Evolutionary conservation across 1,284 basidiomycete species (phyloP).

Genomic region (Chiua sp.): DNA sequence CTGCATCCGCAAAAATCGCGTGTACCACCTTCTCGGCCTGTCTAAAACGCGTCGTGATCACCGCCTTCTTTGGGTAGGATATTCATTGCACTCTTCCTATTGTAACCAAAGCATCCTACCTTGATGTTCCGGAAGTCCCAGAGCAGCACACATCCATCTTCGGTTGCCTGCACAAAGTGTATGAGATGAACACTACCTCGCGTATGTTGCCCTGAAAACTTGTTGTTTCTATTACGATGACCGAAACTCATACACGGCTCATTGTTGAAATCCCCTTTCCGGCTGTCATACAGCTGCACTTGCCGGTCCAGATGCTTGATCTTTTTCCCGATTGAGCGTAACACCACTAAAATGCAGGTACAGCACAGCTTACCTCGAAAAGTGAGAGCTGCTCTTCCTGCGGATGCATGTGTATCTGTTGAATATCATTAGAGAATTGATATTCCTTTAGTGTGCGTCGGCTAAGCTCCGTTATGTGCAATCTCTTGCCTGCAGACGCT

Average conservation of each 20-base stretch:
- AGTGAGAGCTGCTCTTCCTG: slow-evolving; percentile 47
- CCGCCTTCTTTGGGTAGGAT: slow-evolving; percentile 38
- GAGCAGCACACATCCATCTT: slow-evolving; percentile 48
- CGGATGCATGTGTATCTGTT: slow-evolving; percentile 53
- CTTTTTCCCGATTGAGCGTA: slow-evolving; percentile 36
- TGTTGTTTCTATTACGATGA: slow-evolving; percentile 35
- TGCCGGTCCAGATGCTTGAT: slow-evolving; percentile 54
- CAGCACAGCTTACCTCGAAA: slow-evolving; percentile 48
- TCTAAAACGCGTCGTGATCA: slow-evolving; percentile 37
- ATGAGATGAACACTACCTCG: slow-evolving; percentile 41
- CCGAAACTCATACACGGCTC: slow-evolving; percentile 53
- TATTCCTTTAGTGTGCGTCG: slow-evolving; percentile 31
- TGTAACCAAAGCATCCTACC: slow-evolving; percentile 35
- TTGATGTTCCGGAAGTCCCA: slow-evolving; percentile 58
- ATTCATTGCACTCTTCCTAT: slow-evolving; percentile 24
- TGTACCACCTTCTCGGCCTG: slow-evolving; percentile 46
- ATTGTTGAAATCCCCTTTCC: slow-evolving; percentile 43
- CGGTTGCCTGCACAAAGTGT: slow-evolving; percentile 52
- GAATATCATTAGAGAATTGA: slow-evolving; percentile 45
- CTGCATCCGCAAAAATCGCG: slow-evolving; percentile 45
- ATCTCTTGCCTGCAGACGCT: slow-evolving; percentile 38
- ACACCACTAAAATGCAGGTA: slow-evolving; percentile 18
- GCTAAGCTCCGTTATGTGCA: slow-evolving; percentile 42
- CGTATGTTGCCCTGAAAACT: slow-evolving; percentile 26
- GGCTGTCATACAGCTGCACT: slow-evolving; percentile 52